Percentiles rank a stretch among this genome's conserved stretches.
These are phyloP conservation scores for Cordia subcordata DNA, from an alignment of 257 asterid genomes.

Conservation along the genomic window DNA sequence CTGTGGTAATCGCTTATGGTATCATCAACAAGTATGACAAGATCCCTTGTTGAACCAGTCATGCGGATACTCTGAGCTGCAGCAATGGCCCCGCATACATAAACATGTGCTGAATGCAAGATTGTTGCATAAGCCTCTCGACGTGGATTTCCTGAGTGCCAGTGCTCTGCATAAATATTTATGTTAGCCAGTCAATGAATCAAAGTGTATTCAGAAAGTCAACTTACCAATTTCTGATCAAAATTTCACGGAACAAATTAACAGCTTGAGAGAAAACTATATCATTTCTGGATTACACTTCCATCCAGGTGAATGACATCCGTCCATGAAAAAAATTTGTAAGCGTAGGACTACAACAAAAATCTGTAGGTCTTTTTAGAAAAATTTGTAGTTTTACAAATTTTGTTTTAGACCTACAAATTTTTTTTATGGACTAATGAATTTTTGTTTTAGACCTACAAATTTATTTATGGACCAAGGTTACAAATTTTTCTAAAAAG, in stretches of 20 bases:
- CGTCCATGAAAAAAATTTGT: too few species aligned
- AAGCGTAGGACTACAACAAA: too few species aligned
- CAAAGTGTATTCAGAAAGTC: not conserved
- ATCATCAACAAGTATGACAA: constrained; percentile 81
- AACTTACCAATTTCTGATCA: not conserved
- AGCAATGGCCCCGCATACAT: constrained; percentile 89
- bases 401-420: too few species aligned
- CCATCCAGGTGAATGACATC: too few species aligned
- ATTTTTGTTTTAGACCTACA: too few species aligned
- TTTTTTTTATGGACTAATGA: too few species aligned
- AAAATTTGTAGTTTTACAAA: too few species aligned
- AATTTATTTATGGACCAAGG: too few species aligned
- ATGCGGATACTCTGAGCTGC: constrained; percentile 97
- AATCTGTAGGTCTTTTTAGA: too few species aligned
- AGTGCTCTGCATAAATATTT: constrained; percentile 40
- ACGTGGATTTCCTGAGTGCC: constrained; percentile 48
- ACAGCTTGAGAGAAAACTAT: not conserved
- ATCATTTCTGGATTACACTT: too few species aligned
- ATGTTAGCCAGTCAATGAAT: constrained; percentile 8
- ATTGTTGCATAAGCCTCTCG: constrained; percentile 93
- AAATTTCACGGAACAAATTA: not conserved
- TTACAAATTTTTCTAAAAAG: too few species aligned
- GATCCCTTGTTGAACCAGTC: constrained; percentile 86
- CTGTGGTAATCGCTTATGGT: constrained; percentile 67
- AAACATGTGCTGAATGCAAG: constrained; percentile 79